Percentiles rank a stretch among this genome's conserved stretches.
These are phyloP conservation scores for Zymoseptoria passerinii DNA, from an alignment of 2,329 filamentous ascomycete genomes.

Conservation along the genomic window DNA sequence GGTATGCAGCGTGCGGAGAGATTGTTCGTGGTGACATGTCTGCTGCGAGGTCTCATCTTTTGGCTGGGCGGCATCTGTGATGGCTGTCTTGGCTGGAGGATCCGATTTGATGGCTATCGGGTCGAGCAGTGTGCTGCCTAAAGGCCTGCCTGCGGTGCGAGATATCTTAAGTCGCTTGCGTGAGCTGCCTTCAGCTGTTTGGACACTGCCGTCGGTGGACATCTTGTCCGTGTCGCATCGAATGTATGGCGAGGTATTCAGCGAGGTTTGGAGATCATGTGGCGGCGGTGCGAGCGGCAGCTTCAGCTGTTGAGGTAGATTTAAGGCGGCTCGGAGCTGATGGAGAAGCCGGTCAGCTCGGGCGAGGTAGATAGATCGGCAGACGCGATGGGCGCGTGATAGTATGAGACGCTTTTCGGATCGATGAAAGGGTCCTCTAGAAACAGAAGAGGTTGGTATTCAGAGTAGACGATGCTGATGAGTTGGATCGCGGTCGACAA, in stretches of 20 bases:
- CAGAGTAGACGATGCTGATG: background rate
- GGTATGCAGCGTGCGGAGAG: slow-evolving; percentile 23
- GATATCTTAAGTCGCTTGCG: slow-evolving; percentile 20
- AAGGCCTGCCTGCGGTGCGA: slow-evolving; percentile 10
- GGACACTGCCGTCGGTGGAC: slow-evolving; percentile 10
- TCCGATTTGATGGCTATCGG: slow-evolving; percentile 1
- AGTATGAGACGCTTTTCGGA: background rate
- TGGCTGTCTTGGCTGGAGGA: background rate
- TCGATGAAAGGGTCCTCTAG: background rate
- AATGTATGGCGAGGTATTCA: background rate
- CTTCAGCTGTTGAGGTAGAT: background rate
- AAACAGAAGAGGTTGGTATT: background rate
- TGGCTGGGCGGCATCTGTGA: background rate
- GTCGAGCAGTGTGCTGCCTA: slow-evolving; percentile 6
- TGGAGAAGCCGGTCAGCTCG: background rate
- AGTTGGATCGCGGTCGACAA: background rate
- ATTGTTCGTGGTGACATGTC: slow-evolving; percentile 19
- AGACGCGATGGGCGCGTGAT: background rate
- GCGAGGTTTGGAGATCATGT: background rate
- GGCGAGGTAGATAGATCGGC: background rate
- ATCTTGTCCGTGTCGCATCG: background rate
- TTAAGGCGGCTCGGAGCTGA: background rate
- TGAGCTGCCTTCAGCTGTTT: slow-evolving; percentile 14
- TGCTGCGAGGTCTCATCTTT: background rate
- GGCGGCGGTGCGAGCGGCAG: background rate